Conservation (phyloP, 2,329 filamentous ascomycete species). For the Septoria petroselini region DNA sequence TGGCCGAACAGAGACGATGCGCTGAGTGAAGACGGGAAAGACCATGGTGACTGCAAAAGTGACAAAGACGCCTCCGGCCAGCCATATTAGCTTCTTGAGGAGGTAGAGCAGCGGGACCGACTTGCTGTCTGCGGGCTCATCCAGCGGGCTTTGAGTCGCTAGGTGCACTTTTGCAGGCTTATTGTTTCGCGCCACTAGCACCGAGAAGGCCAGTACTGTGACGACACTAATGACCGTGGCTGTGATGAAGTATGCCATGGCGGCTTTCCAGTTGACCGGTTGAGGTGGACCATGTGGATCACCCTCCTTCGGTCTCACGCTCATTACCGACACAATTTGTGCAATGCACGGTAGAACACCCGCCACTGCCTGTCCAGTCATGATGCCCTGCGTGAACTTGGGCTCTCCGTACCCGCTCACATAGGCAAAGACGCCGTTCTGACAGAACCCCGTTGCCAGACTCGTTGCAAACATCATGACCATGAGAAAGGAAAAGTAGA, state of each 20-base stretch:
- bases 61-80: constrained; percentile 71
- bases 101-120: constrained; percentile 60
- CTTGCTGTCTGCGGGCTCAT: constrained; percentile 19
- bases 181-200: constrained; percentile 56
- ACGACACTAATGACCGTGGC: constrained; percentile 71
- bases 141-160: constrained; percentile 3
- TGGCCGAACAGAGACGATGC: constrained; percentile 45
- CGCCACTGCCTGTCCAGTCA: constrained; percentile 89
- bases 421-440: constrained; percentile 93
- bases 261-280: constrained; percentile 61
- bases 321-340: constrained; percentile 77
- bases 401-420: constrained; percentile 78
- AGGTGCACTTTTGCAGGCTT: constrained; percentile 21
- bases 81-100: constrained; percentile 74
- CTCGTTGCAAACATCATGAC: constrained; percentile 76
- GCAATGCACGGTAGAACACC: constrained; percentile 85
- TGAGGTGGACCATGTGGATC: constrained; percentile 32
- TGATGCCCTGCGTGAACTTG: constrained; percentile 93
- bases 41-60: constrained; percentile 88
- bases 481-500: constrained; percentile 80
- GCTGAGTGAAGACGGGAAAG: constrained; percentile 82
- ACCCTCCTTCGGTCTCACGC: constrained; percentile 2
- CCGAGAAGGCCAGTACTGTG: constrained; percentile 70
- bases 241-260: constrained; percentile 87
- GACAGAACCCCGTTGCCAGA: constrained; percentile 76